Conservation (phyloP, 2,329 filamentous ascomycete genomes). For the Botrytis tulipae region DNA sequence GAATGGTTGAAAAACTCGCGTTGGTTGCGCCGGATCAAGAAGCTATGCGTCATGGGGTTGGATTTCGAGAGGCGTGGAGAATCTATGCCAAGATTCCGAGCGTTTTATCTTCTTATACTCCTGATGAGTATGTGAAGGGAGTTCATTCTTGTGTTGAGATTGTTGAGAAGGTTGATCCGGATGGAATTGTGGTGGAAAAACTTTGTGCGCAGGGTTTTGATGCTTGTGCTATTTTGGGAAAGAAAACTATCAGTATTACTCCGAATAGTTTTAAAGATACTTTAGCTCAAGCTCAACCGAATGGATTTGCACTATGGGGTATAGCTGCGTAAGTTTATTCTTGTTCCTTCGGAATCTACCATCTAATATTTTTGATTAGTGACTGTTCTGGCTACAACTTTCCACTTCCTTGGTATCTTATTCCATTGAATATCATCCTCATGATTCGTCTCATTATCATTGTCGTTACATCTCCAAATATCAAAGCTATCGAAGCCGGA, state of each 20-base stretch:
- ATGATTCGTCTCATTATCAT: constrained; percentile 35
- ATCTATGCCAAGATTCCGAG: constrained; percentile 28
- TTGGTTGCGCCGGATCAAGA: constrained; percentile 29
- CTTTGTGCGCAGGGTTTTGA: constrained; percentile 46
- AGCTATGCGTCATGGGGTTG: neutral
- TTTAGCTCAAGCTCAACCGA: constrained; percentile 42
- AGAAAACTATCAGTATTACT: constrained; percentile 43
- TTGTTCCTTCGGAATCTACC: neutral
- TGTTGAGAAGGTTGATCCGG: constrained; percentile 41
- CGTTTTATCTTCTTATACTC: constrained; percentile 40
- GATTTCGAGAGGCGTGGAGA: constrained; percentile 11
- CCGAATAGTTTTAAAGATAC: constrained; percentile 48
- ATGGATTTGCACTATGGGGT: constrained; percentile 40
- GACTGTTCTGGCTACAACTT: constrained; percentile 44
- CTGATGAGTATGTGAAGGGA: constrained; percentile 43
- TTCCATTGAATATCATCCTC: constrained; percentile 45
- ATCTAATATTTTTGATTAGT: neutral
- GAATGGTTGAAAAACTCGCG: constrained; percentile 39
- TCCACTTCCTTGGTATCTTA: constrained; percentile 46
- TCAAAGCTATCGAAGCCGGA: constrained; percentile 31
- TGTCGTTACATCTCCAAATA: constrained; percentile 26
- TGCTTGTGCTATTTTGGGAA: constrained; percentile 41
- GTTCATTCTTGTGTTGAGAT: constrained; percentile 43
- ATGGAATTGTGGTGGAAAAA: constrained; percentile 45
- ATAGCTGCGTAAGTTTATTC: constrained; percentile 41